Conservation (phyloP, 805 yeast species). For the Zygosaccharomyces rouxii region DNA sequence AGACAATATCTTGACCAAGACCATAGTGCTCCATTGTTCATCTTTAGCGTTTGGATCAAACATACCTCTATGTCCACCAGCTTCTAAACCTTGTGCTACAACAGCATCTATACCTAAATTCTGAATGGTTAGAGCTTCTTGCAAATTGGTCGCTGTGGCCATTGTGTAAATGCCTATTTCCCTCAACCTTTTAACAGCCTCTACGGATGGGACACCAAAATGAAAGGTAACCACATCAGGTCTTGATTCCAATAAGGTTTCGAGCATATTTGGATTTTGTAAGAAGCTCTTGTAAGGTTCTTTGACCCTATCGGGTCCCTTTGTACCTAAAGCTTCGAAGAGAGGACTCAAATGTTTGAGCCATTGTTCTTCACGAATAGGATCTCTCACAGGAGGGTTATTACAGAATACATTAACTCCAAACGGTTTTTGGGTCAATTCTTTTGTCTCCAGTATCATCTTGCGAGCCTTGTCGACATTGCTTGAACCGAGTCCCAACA, state of each 20-base stretch:
- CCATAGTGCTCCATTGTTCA: slow-evolving; percentile 36
- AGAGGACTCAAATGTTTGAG: slow-evolving; percentile 4
- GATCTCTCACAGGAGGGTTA: slow-evolving; percentile 22
- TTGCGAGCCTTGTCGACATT: slow-evolving; percentile 24
- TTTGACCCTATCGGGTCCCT: slow-evolving; percentile 18
- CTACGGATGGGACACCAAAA: slow-evolving; percentile 43
- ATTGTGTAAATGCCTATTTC: slow-evolving; percentile 40
- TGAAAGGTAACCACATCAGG: slow-evolving; percentile 51
- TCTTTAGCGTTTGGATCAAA: slow-evolving; percentile 34
- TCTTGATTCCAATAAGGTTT: slow-evolving; percentile 11
- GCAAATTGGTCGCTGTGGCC: slow-evolving; percentile 44
- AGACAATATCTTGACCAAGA: slow-evolving; percentile 17
- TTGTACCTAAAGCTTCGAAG: slow-evolving; percentile 12
- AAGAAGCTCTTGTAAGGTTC: slow-evolving; percentile 19
- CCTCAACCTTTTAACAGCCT: slow-evolving; percentile 36
- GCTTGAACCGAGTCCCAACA: slow-evolving; percentile 33
- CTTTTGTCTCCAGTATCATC: slow-evolving; percentile 13
- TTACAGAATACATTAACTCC: slow-evolving; percentile 49
- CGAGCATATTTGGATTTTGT: neutral
- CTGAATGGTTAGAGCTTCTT: slow-evolving; percentile 39
- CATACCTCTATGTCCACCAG: slow-evolving; percentile 63
- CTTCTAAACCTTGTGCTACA: slow-evolving; percentile 55
- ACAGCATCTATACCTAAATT: slow-evolving; percentile 43
- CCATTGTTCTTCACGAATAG: slow-evolving; percentile 23
- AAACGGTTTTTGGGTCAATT: slow-evolving; percentile 21